phyloP scores from a whole-genome alignment of 2,329 filamentous ascomycete genomes.

The Rasamsonia emersonii region DNA sequence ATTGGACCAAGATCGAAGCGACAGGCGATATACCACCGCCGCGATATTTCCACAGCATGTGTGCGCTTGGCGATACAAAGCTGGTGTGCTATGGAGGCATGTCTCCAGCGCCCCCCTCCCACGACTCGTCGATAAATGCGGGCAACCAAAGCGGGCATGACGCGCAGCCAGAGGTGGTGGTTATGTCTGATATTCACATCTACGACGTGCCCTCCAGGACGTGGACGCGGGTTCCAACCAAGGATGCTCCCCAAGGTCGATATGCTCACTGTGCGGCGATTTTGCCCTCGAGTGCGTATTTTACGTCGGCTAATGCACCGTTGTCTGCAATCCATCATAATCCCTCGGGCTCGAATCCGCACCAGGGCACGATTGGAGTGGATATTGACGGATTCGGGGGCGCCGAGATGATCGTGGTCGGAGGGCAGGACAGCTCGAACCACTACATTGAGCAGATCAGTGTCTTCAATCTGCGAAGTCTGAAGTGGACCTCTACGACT shows the following conservation, averaged over 20 bases:
- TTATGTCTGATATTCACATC: conserved; percentile 97
- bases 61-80: conserved; percentile 85
- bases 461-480: conserved; percentile 88
- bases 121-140: conserved; percentile 35
- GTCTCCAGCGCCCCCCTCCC: conserved; percentile 61
- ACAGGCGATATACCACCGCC: conserved; percentile 80
- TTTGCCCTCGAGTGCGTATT: conserved; percentile 76
- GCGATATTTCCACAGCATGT: conserved; percentile 95
- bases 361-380: conserved; percentile 80
- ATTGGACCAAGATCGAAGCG: conserved; percentile 87
- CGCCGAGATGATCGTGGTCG: conserved; percentile 94
- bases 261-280: conserved; percentile 97
- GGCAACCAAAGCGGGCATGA: conserved; percentile 42
- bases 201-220: conserved; percentile 75
- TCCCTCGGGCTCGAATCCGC: conserved; percentile 68
- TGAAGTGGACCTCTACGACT: conserved; percentile 92
- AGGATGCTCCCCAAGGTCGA: conserved; percentile 79
- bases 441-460: conserved; percentile 99
- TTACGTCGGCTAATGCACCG: conserved; percentile 75
- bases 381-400: conserved; percentile 85
- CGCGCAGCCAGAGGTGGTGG: conserved; percentile 74
- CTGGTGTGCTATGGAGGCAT: conserved; percentile 97
- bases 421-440: conserved; percentile 93
- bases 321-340: conserved; percentile 86
- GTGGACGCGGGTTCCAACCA: conserved; percentile 77